phyloP scores from a whole-genome alignment of 768 basidiomycete genomes.

The Kockovaella imperatae region DNA sequence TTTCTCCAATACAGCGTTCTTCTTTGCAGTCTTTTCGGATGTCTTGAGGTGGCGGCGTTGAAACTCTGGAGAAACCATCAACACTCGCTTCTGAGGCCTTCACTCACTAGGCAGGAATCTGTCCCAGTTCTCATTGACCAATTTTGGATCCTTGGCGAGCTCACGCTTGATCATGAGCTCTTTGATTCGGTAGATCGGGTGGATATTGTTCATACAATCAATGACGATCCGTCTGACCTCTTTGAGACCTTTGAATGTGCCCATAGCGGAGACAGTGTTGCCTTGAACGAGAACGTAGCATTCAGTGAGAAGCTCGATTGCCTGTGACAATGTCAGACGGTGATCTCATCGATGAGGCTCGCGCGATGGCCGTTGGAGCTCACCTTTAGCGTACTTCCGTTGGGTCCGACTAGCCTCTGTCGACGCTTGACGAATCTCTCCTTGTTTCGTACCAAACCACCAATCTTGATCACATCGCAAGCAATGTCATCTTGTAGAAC shows the following conservation, averaged over 20 bases:
- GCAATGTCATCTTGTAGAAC: slow-evolving; percentile 81
- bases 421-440: slow-evolving; percentile 92
- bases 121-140: slow-evolving; percentile 91
- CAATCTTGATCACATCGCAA: slow-evolving; percentile 98
- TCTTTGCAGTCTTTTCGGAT: slow-evolving; percentile 84
- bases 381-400: slow-evolving; percentile 95
- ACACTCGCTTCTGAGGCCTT: neutral
- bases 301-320: slow-evolving; percentile 89
- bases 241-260: slow-evolving; percentile 86
- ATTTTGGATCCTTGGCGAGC: slow-evolving; percentile 93
- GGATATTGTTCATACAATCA: slow-evolving; percentile 99
- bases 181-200: slow-evolving; percentile 99
- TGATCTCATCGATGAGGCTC: neutral
- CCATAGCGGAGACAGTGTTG: slow-evolving; percentile 97
- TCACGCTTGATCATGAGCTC: slow-evolving; percentile 98
- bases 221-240: slow-evolving; percentile 93
- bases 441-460: slow-evolving; percentile 85
- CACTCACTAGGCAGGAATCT: slow-evolving; percentile 71
- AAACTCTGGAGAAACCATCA: slow-evolving; percentile 52
- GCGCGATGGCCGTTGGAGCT: slow-evolving; percentile 14
- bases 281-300: slow-evolving; percentile 98
- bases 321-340: slow-evolving; percentile 50
- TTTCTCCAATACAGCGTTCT: slow-evolving; percentile 62
- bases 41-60: slow-evolving; percentile 85
- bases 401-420: slow-evolving; percentile 93